Percentiles rank a stretch among this genome's conserved stretches.
phyloP scores from a whole-genome alignment of 2,329 filamentous ascomycete species.

The Coleophoma eucalyptorum region DNA sequence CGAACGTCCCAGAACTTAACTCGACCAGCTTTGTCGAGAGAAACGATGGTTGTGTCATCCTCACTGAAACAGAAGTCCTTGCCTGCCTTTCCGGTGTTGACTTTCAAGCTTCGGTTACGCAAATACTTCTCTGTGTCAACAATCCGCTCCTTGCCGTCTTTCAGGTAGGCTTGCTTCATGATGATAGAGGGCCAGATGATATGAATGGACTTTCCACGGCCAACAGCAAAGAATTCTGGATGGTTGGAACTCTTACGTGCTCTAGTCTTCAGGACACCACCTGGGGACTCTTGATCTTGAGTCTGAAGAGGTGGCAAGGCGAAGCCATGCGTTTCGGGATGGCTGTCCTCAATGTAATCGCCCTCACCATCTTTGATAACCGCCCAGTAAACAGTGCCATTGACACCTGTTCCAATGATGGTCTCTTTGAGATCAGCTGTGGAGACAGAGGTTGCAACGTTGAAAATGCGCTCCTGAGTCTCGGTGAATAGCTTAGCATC shows the following conservation, averaged over 20 bases:
- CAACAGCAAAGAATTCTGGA: constrained; percentile 91
- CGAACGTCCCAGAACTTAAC: constrained; percentile 99
- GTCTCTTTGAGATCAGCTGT: constrained; percentile 65
- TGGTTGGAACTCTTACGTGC: constrained; percentile 86
- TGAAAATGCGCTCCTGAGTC: constrained; percentile 92
- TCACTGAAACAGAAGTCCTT: constrained; percentile 98
- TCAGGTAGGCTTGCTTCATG: constrained; percentile 59
- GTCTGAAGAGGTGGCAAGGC: constrained; percentile 82
- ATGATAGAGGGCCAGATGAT: constrained; percentile 71
- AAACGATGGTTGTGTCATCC: constrained; percentile 91
- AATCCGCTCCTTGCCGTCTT: constrained; percentile 58
- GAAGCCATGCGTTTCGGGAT: constrained; percentile 82
- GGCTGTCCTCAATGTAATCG: constrained; percentile 73
- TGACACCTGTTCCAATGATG: constrained; percentile 88
- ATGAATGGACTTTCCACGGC: constrained; percentile 93
- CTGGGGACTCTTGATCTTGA: constrained; percentile 86
- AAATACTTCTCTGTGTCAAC: constrained; percentile 88
- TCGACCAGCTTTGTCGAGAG: constrained; percentile 91
- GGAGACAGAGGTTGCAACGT: constrained; percentile 76
- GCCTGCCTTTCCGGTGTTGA: constrained; percentile 94
- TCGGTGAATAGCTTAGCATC: constrained; percentile 91
- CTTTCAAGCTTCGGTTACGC: constrained; percentile 83
- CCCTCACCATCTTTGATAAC: constrained; percentile 72
- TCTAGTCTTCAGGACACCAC: constrained; percentile 91
- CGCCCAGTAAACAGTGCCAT: constrained; percentile 96